Evolutionary conservation across 1,284 basidiomycete genomes (phyloP).

Genomic region (Cryptococcus sp.): DNA sequence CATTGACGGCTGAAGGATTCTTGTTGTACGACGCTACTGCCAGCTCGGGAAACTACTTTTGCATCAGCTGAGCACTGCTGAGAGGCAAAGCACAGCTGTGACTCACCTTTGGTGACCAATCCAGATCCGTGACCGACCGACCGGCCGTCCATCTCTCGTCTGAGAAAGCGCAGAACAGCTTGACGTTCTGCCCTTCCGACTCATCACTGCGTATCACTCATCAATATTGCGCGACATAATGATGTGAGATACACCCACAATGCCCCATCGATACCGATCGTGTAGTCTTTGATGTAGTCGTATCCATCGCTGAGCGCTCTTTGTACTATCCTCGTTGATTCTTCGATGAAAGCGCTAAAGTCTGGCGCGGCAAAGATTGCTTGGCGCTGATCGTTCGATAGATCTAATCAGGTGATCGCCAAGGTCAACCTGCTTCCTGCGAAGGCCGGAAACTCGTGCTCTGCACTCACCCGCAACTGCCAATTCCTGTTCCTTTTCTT

Average conservation of each 20-base stretch:
- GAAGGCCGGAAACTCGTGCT: too few relatives aligned
- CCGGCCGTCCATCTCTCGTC: constrained; percentile 87
- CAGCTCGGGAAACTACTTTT: constrained; percentile 83
- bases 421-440: not conserved
- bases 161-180: constrained; percentile 82
- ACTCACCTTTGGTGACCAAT: constrained; percentile 91
- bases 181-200: constrained; percentile 81
- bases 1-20: constrained; percentile 83
- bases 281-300: constrained; percentile 96
- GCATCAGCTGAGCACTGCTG: not conserved
- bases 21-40: constrained; percentile 95
- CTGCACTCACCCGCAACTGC: constrained; percentile 37
- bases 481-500: constrained; percentile 71
- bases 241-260: constrained; percentile 57
- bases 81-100: not conserved
- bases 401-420: constrained; percentile 58
- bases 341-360: constrained; percentile 90
- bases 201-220: constrained; percentile 65
- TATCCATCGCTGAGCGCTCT: constrained; percentile 94
- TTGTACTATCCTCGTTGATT: constrained; percentile 92
- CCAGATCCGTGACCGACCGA: constrained; percentile 89
- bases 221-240: not conserved
- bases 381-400: constrained; percentile 78
- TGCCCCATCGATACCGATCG: constrained; percentile 73
- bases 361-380: constrained; percentile 81